These are phyloP conservation scores for Yamadazyma sp. DNA, from an alignment of 805 yeast genomes.

Conservation along the genomic window DNA sequence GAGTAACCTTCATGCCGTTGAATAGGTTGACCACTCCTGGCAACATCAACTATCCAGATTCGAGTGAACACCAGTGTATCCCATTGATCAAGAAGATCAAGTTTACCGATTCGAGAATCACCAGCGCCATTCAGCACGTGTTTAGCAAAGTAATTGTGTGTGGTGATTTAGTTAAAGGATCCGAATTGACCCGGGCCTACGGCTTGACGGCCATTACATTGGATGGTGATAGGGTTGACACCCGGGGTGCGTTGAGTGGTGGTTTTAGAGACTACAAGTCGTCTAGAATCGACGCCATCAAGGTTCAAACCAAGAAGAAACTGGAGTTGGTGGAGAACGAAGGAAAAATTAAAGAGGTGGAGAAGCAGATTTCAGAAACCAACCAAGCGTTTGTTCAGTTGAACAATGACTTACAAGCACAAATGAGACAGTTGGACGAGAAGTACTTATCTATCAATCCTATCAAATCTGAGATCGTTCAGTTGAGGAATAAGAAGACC, in stretches of 20 bases:
- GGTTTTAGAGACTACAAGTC: constrained; percentile 72
- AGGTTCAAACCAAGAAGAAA: constrained; percentile 52
- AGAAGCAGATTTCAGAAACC: constrained; percentile 40
- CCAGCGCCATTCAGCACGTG: constrained; percentile 70
- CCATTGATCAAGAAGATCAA: constrained; percentile 78
- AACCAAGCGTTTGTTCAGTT: constrained; percentile 54
- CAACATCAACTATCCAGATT: constrained; percentile 55
- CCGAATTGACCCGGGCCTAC: constrained; percentile 59
- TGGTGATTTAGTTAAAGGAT: constrained; percentile 63
- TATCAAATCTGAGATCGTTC: constrained; percentile 41
- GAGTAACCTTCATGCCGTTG: constrained; percentile 89
- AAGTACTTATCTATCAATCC: constrained; percentile 44
- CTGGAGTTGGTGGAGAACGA: constrained; percentile 41
- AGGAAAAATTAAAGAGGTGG: constrained; percentile 28
- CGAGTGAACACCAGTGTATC: constrained; percentile 56
- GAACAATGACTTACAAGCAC: constrained; percentile 43
- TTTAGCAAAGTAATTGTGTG: constrained; percentile 83
- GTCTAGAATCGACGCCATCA: constrained; percentile 71
- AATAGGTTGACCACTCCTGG: constrained; percentile 50
- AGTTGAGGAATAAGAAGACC: constrained; percentile 39
- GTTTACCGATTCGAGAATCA: constrained; percentile 51
- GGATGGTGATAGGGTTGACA: constrained; percentile 89
- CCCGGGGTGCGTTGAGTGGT: constrained; percentile 82
- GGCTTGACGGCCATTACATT: constrained; percentile 78
- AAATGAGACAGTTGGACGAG: constrained; percentile 43